Percentiles rank a stretch among this genome's conserved stretches.
Conservation (phyloP, 192 early-diverging fungal species). For the Backusella morwellensis region DNA sequence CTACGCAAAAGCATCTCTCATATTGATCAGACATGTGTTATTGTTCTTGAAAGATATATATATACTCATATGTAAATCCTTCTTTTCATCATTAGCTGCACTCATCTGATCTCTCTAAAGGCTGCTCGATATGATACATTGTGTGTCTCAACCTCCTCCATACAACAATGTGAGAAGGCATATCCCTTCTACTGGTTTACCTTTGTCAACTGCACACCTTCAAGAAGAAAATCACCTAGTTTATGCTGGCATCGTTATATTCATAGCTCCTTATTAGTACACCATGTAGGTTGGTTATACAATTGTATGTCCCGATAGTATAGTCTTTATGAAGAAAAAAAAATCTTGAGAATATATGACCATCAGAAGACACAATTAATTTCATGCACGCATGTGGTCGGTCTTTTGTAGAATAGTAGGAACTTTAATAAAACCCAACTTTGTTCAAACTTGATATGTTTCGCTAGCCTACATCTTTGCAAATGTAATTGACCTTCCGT, state of each 20-base stretch:
- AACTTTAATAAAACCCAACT: not conserved
- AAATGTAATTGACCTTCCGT: too few species aligned
- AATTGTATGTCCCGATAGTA: not conserved
- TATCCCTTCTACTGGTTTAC: not conserved
- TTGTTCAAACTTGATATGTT: not conserved
- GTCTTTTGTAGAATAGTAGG: not conserved
- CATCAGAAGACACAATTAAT: not conserved
- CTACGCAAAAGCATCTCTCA: too few species aligned
- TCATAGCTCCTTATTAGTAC: not conserved
- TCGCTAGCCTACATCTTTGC: not conserved
- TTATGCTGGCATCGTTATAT: not conserved
- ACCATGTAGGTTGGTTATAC: not conserved
- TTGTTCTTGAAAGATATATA: too few species aligned
- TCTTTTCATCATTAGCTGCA: too few species aligned
- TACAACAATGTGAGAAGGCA: too few species aligned
- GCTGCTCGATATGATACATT: too few species aligned
- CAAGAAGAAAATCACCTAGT: not conserved
- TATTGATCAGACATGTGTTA: too few species aligned
- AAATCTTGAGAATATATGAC: not conserved
- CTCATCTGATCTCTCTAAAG: too few species aligned
- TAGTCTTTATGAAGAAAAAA: not conserved
- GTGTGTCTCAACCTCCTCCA: too few species aligned
- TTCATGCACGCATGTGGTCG: not conserved
- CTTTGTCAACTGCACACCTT: not conserved
- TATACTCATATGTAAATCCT: too few species aligned